Percentiles rank a stretch among this genome's conserved stretches.
Evolutionary conservation across 228 moss, liverwort and hornwort species (phyloP).

Genomic region (Sphagnum magellanicum): DNA sequence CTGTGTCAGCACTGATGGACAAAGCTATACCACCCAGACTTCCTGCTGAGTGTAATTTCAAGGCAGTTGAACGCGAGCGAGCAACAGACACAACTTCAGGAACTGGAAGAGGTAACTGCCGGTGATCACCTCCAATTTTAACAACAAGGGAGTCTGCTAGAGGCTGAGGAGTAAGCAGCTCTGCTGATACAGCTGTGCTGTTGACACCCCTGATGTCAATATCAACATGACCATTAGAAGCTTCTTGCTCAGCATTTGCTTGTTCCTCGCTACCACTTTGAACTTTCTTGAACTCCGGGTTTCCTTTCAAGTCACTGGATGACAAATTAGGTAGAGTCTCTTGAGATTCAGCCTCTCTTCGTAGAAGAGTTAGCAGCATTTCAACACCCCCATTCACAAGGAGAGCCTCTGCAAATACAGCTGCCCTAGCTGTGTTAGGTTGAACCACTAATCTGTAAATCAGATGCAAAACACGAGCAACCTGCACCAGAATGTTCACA

Average conservation of each 20-base stretch:
- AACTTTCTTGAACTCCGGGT: constrained; percentile 10
- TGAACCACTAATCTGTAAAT: constrained; percentile 84
- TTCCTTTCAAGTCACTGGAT: constrained; percentile 2
- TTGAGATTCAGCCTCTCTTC: constrained; percentile 64
- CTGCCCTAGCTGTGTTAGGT: constrained; percentile 69
- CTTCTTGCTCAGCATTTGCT: constrained; percentile 9
- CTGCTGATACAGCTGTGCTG: neutral
- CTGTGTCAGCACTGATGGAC: constrained; percentile 82
- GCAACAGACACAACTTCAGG: constrained; percentile 62
- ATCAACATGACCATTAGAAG: constrained; percentile 5
- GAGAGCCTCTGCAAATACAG: constrained; percentile 68
- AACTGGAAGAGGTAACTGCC: constrained; percentile 55
- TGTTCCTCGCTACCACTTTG: constrained; percentile 11
- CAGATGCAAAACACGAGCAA: constrained; percentile 83
- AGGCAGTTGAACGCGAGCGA: constrained; percentile 32
- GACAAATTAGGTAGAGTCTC: constrained; percentile 10
- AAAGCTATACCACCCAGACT: constrained; percentile 76
- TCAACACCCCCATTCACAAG: constrained; percentile 81
- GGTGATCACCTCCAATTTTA: constrained; percentile 35
- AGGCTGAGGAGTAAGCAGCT: neutral
- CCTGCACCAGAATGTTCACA: constrained; percentile 20
- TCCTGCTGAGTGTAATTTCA: constrained; percentile 42
- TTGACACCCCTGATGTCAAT: constrained; percentile 13
- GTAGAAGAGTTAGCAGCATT: constrained; percentile 76
- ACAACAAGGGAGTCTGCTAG: constrained; percentile 52